A percentile compares a stretch with the other conserved stretches of the same genome.
These are phyloP conservation scores for Diutina ranongensis DNA, from an alignment of 1,139 yeast species.

Conservation along the genomic window DNA sequence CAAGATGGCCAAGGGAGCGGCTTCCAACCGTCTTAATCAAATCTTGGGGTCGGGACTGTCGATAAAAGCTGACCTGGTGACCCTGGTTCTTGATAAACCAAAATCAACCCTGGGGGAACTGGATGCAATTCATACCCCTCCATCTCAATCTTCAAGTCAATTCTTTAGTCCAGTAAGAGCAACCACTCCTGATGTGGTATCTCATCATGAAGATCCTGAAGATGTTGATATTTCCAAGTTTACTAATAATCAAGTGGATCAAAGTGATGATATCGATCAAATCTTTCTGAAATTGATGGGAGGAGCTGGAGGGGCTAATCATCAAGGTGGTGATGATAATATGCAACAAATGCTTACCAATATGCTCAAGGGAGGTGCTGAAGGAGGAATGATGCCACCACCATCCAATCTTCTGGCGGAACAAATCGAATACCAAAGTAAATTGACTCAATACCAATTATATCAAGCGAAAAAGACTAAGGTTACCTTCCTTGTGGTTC, in stretches of 20 bases:
- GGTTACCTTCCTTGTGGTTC: neutral
- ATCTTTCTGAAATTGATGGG: neutral
- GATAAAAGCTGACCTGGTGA: neutral
- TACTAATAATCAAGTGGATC: neutral
- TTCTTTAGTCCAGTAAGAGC: neutral
- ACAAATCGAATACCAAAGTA: constrained; percentile 2
- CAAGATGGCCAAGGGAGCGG: constrained; percentile 50
- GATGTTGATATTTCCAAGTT: neutral
- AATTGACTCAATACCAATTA: neutral
- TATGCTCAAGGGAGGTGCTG: constrained; percentile 1
- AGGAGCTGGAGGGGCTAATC: neutral
- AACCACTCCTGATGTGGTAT: neutral
- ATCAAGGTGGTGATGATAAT: neutral
- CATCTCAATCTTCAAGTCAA: neutral
- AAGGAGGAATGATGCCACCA: neutral
- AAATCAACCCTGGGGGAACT: neutral
- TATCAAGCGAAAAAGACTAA: neutral
- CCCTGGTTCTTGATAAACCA: constrained; percentile 6
- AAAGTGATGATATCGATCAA: neutral
- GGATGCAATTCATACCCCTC: neutral
- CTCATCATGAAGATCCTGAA: neutral
- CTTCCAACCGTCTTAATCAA: constrained; percentile 40
- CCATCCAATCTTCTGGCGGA: neutral
- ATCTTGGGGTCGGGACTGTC: constrained; percentile 18
- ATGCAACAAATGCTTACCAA: constrained; percentile 1